Evolutionary conservation across 2,329 filamentous ascomycete genomes (phyloP).

Genomic region (Fusarium graminum): DNA sequence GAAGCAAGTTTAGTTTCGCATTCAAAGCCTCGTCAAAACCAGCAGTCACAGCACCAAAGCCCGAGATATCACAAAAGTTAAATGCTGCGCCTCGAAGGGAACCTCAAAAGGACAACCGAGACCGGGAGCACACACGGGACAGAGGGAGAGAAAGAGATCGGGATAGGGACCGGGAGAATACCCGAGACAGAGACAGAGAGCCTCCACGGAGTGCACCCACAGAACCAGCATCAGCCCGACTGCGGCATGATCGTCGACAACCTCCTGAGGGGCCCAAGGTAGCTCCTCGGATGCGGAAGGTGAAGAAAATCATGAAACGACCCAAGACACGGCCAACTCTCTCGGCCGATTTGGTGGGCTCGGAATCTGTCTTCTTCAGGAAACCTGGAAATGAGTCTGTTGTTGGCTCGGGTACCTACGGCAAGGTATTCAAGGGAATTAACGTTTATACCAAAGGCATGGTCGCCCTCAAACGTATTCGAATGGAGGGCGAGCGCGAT

Average conservation of each 20-base stretch:
- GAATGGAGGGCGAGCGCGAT: constrained; percentile 93
- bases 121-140: constrained; percentile 55
- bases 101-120: constrained; percentile 48
- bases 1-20: constrained; percentile 90
- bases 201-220: constrained; percentile 65
- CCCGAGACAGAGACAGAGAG: constrained; percentile 55
- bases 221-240: constrained; percentile 65
- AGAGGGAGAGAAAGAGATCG: constrained; percentile 46
- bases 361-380: constrained; percentile 91
- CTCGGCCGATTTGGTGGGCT: constrained; percentile 77
- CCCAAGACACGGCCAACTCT: constrained; percentile 79
- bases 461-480: constrained; percentile 89
- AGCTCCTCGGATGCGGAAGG: constrained; percentile 68
- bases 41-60: constrained; percentile 69
- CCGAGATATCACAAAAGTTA: constrained; percentile 75
- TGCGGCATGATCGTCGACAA: constrained; percentile 52
- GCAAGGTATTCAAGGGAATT: constrained; percentile 93
- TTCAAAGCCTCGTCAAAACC: constrained; percentile 81
- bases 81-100: constrained; percentile 71
- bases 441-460: constrained; percentile 90
- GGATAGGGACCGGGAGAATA: constrained; percentile 48
- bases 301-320: constrained; percentile 77
- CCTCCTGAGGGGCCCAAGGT: constrained; percentile 54
- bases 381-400: constrained; percentile 99
- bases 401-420: constrained; percentile 94